A percentile compares a stretch with the other conserved stretches of the same genome.
phyloP scores from a whole-genome alignment of 805 yeast genomes.

The Komagataella pastoris region DNA sequence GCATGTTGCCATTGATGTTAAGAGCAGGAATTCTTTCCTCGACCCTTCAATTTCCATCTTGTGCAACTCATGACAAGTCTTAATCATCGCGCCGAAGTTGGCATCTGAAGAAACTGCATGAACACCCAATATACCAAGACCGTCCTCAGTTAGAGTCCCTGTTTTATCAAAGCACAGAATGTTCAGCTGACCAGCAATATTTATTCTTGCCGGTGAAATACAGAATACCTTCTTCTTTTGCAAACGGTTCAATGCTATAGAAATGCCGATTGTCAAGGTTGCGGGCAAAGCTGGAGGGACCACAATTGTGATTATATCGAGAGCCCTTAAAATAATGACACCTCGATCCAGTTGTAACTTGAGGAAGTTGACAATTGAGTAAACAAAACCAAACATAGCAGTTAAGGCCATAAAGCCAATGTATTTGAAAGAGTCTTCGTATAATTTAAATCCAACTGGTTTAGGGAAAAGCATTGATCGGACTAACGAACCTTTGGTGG shows the following conservation, averaged over 20 bases:
- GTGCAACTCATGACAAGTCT: slow-evolving; percentile 6
- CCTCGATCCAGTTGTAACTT: slow-evolving; percentile 56
- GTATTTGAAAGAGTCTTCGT: slow-evolving; percentile 88
- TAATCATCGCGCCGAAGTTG: slow-evolving; percentile 13
- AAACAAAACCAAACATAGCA: slow-evolving; percentile 73
- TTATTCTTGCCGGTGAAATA: slow-evolving; percentile 88
- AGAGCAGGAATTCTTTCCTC: slow-evolving; percentile 4
- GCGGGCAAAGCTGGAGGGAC: slow-evolving; percentile 99
- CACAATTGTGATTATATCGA: slow-evolving; percentile 90
- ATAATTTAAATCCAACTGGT: slow-evolving; percentile 87
- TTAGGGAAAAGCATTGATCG: slow-evolving; percentile 96
- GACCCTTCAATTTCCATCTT: not conserved
- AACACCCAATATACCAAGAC: slow-evolving; percentile 67
- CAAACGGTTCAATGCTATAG: slow-evolving; percentile 74
- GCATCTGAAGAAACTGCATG: slow-evolving; percentile 20
- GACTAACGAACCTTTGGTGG: slow-evolving; percentile 88
- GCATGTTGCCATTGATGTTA: slow-evolving; percentile 55
- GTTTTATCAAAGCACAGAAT: slow-evolving; percentile 92
- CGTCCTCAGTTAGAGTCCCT: slow-evolving; percentile 95
- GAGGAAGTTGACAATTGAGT: slow-evolving; percentile 75
- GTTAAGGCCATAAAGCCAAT: slow-evolving; percentile 88
- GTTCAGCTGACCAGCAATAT: slow-evolving; percentile 92
- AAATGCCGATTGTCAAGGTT: slow-evolving; percentile 90
- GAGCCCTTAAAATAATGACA: slow-evolving; percentile 72
- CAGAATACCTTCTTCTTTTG: slow-evolving; percentile 65